Base-by-base conservation (phyloP, 1,284 basidiomycete species). In the Cutaneotrichosporon sp. region DNA sequence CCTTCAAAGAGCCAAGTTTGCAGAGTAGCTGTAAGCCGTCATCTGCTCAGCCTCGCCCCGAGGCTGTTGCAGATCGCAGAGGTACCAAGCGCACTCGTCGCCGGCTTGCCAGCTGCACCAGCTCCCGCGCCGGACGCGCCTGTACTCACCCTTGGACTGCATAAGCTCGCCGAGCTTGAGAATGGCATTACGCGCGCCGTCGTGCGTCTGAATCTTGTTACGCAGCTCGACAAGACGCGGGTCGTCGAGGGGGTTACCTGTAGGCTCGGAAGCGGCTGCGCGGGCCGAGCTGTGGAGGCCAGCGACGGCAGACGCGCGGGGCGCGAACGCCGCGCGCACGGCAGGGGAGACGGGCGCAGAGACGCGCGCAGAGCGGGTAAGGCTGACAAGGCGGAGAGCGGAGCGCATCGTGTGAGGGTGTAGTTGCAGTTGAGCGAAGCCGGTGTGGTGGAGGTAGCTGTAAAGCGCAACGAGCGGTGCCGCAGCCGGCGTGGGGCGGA, bases 171-270 rank as follows among this genome's bases (percentile, higher is more conserved):
- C 66, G 7, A 70, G 51, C 33, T 59, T 50, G 45, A 60, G 53
- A 49, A 70, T 65, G 8, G 69, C 69, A 9, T 60, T 59, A 21
- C 65, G 54, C 41, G 68, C 67, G 4, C 66, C 65, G 39, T 63
- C 63, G 54, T 67, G 65, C 35, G 59, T 53, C 48, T 60, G 58
- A 39, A 72, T 56, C 55, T 70, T 69, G 15, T 67, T 63, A n/a
- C 60, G 57, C 43, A 69, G 63, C 26, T 58, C 59, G 40, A 60
- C 49, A 35, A 71, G 56, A n/a, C 59, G 56, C 14, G 68, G 65
- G 60, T 69, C 67, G 30, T 52, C 51, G 37, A 59, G 43, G 30
- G 63, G 63, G 20, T 55, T 50, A 51, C 37, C 58, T 30, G 26
- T 30, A 39, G 36, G 60, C 52, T 66, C 67, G n/a, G 55, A 57